Evolutionary conservation across 1,284 basidiomycete genomes (phyloP), one percentile per base, ranked within the genome.

Genomic region (Ceratobasidium theobromae): DNA sequence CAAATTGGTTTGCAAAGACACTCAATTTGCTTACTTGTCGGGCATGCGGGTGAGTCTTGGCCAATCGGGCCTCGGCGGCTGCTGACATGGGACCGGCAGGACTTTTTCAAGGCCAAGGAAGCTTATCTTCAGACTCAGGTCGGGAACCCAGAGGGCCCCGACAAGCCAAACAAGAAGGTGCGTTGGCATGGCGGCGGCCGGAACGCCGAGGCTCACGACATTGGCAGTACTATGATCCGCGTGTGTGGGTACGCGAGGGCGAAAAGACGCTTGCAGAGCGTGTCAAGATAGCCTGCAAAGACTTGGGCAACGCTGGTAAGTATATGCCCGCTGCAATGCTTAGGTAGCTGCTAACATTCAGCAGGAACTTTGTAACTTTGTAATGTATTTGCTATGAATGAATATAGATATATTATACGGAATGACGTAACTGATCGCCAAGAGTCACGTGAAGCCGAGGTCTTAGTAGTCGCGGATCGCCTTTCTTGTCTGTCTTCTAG

Each of bases 131-230:
- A 85, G 75, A 81, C 85, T 40, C 95, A 98, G 77, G 91, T 95
- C 72, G 95, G 95, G 68, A 97, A 96, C 83, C 95, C 95, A 55
- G 94, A 97, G 21, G 93, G 92, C 48, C 76, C 86, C 27, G 93
- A 96, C 80, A 95, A 95, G 83, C 95, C 95, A 70, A 97, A 97
- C 87, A 97, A 98, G 90, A 98, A 97, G 87, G 88, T 87, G 66
- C 35, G 74, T 71, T 21, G 16, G 12, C 18, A 52, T 35, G 4
- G 48, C 16, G 60, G n/a, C 9, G 18, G 35, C 25, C 35, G 12
- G 27, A 53, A 46, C 35, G 35, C 27, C 38, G 16, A 53, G 52
- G 30, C 68, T 69, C 41, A 68, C 60, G 12, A 30, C 68, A 45
- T 53, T 58, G 65, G 23, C 70, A 91, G 88, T 89, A 78, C 81